Evolutionary conservation across 257 asterid species (phyloP), one percentile per base, ranked within the genome.

Genomic region (Solanum sejunctum): DNA sequence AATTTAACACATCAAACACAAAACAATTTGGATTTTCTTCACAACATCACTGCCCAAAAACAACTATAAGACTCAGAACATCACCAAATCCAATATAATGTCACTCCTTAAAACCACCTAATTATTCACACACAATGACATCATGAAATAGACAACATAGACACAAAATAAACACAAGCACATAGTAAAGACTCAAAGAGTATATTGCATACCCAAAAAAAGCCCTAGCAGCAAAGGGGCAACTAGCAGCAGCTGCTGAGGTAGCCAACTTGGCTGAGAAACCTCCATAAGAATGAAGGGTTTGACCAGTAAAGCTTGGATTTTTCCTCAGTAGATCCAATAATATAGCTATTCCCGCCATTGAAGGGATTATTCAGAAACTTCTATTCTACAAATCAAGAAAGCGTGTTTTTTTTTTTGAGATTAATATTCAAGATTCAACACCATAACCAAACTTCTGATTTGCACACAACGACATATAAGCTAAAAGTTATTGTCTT

Each of bases 191-290:
- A 75, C 21, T 21, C 7, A 70, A 77, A 23, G 60, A n/a, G 41
- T 49, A 16, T 77, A 51, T 47, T 23, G 61, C 51, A 17, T 86
- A 93, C 97, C 97, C 91, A 15, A 92, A 86, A 9, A 93, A 79
- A 63, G 94, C 89, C 84, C 91, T 88, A 70, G 89, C 85, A 13
- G 97, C 93, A 85, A 94, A 92, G 36, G 96, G 98, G 67, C 94
- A 80, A 43, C 88, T 49, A 79, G 89, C 69, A 56, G 90, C 89
- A 71, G 91, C 89, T 47, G 90, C 79, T 64, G 93, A 85, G 84
- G 89, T 89, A 36, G 95, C 93, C 39, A 87, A 20, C 67, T 87
- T 86, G 87, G 89, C 86, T 87, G 93, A 87, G 89, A 91, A 90
- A 17, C 88, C 78, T n/a, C 88, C 88, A 82, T 88, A 82, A 18